These are phyloP conservation scores for Hyphodiscus sp. DNA, from an alignment of 2,329 filamentous ascomycete species.

Conservation along the genomic window DNA sequence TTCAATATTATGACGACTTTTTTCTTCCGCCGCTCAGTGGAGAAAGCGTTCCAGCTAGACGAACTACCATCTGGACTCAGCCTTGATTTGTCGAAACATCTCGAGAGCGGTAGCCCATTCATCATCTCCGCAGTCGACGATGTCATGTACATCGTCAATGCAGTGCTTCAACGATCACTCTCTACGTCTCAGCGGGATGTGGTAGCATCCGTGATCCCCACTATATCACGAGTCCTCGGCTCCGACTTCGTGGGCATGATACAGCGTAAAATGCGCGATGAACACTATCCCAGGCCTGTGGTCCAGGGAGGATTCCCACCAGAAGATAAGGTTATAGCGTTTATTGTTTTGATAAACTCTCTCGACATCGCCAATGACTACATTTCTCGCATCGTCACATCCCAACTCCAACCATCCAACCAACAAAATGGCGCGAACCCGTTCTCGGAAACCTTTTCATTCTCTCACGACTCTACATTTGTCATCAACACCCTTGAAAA, in stretches of 20 bases:
- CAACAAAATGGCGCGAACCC: conserved; percentile 33
- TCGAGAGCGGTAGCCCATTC: conserved; percentile 75
- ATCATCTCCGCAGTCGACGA: conserved; percentile 96
- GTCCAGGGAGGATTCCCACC: conserved; percentile 78
- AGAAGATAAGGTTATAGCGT: conserved; percentile 81
- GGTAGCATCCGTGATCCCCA: conserved; percentile 70
- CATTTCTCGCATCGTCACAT: conserved; percentile 73
- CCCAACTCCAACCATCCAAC: conserved; percentile 47
- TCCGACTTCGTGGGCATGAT: conserved; percentile 95
- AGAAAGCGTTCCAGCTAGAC: conserved; percentile 96
- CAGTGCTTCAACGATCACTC: conserved; percentile 79
- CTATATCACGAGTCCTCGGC: conserved; percentile 71
- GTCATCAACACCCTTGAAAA: conserved; percentile 62
- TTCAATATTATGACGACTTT: conserved; percentile 94
- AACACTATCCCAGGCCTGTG: conserved; percentile 77
- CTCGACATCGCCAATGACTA: conserved; percentile 91
- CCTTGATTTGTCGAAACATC: conserved; percentile 62
- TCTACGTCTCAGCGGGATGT: conserved; percentile 79
- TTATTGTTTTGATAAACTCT: conserved; percentile 92
- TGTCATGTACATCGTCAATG: conserved; percentile 98
- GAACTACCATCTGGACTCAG: conserved; percentile 77
- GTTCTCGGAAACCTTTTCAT: conserved; percentile 67
- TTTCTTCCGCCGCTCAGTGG: conserved; percentile 92
- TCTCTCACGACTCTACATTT: conserved; percentile 65
- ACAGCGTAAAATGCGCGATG: conserved; percentile 94